Evolutionary conservation across 106 monocot species (phyloP), one percentile per base, ranked within the genome.

Genomic region (Ottelia alismoides): DNA sequence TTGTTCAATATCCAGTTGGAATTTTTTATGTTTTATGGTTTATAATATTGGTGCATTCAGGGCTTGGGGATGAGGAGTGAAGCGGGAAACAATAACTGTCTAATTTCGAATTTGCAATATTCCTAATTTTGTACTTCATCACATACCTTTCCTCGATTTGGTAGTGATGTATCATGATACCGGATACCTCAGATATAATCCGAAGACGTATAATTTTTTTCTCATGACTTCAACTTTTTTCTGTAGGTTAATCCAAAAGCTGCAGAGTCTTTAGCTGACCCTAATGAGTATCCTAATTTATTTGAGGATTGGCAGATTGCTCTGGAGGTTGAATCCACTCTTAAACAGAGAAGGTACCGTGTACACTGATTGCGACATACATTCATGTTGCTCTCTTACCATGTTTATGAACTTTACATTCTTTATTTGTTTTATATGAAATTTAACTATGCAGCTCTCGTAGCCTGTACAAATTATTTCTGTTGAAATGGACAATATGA

Each of bases 191-290:
- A n/a, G n/a, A n/a, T n/a, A n/a, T n/a, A n/a, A n/a, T n/a, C n/a
- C n/a, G n/a, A n/a, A n/a, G n/a, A n/a, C n/a, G n/a, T n/a, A n/a
- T n/a, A n/a, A n/a, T n/a, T n/a, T n/a, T n/a, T 43, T 43, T 43
- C 40, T 43, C 10, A 43, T 43, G 6, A 6, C 16, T 43, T 6
- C 6, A 6, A 10, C 22, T 51, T 43, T 43, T 46, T 20, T 52
- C 21, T 67, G 31, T 40, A 93, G 92, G 67, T 92, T 2, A 92
- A 92, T 53, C 80, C 79, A 22, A 92, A 87, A 75, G 92, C 92
- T 63, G 92, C 92, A 3, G 92, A 92, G 63, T 92, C 92, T 43
- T 75, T 92, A 63, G 92, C 92, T 19, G 87, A 92, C 76, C 92
- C 92, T 28, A 52, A 71, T 25, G 87, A 92, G 35, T 92, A 92